Percentiles rank a stretch among this genome's conserved stretches.
Conservation (phyloP, 176 grass and related monocot genomes). For the Saccharum officinarum region DNA sequence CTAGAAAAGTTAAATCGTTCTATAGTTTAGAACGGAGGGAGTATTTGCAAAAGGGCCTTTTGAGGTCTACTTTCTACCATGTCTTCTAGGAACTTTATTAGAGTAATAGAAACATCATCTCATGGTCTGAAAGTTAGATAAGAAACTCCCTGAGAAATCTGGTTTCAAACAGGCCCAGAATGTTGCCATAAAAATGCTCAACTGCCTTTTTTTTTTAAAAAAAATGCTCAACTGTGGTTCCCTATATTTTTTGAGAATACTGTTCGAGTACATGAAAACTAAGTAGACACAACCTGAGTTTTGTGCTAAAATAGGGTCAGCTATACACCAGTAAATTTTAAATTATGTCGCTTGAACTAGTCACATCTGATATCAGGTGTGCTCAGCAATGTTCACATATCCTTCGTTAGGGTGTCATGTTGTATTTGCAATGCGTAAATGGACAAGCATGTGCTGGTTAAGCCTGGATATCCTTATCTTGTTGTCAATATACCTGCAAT, state of each 20-base stretch:
- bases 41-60: neutral
- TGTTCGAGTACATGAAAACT: neutral
- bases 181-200: neutral
- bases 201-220: neutral
- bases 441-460: slow-evolving; percentile 55
- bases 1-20: too few relatives aligned
- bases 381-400: neutral
- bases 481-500: slow-evolving; percentile 74
- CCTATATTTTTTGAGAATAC: neutral
- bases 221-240: neutral
- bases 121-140: neutral
- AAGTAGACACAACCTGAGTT: neutral
- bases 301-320: neutral
- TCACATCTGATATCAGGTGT: neutral
- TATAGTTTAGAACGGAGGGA: too few relatives aligned
- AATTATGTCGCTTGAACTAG: neutral
- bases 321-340: slow-evolving; percentile 18
- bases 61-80: neutral
- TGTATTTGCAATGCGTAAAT: slow-evolving; percentile 58
- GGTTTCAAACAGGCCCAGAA: neutral
- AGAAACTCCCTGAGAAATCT: neutral
- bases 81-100: neutral
- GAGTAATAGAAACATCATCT: neutral
- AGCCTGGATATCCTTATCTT: slow-evolving; percentile 76
- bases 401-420: slow-evolving; percentile 29